Conservation (phyloP, 192 early-diverging fungal genomes). For the Rhizophlyctis rosea region DNA sequence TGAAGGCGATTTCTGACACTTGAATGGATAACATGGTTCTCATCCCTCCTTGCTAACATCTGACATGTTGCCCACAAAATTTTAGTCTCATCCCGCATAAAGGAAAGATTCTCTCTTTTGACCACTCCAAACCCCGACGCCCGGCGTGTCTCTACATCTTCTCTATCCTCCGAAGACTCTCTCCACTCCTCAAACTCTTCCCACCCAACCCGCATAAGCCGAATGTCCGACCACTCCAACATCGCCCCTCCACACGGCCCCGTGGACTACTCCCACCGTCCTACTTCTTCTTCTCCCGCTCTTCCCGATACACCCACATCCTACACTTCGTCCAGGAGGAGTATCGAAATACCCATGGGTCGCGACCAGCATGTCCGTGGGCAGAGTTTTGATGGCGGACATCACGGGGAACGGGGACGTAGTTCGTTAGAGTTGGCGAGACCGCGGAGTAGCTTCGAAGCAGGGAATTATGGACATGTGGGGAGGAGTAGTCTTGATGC, state of each 20-base stretch:
- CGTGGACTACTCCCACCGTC: neutral
- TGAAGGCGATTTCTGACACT: neutral
- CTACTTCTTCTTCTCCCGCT: neutral
- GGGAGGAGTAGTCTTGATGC: too few relatives aligned
- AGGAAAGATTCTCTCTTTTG: constrained; percentile 5
- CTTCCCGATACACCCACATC: neutral
- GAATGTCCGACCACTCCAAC: neutral
- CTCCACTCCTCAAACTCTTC: constrained; percentile 4
- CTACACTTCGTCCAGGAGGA: too few relatives aligned
- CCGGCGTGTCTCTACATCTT: constrained; percentile 10
- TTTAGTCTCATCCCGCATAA: constrained; percentile 5
- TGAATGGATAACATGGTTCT: too few relatives aligned
- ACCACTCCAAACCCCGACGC: too few relatives aligned
- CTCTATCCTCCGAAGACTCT: constrained; percentile 20
- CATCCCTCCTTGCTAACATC: too few relatives aligned
- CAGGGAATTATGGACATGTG: too few relatives aligned
- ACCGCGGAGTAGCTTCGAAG: too few relatives aligned
- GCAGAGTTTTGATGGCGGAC: constrained; percentile 6
- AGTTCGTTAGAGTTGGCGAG: too few relatives aligned
- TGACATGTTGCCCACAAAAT: neutral
- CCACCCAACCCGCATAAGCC: constrained; percentile 10
- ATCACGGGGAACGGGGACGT: too few relatives aligned
- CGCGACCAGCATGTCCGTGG: neutral
- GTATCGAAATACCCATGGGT: too few relatives aligned
- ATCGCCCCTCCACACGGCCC: neutral